phyloP scores from a whole-genome alignment of 2,329 filamentous ascomycete species.

The Verticillium dahliae region DNA sequence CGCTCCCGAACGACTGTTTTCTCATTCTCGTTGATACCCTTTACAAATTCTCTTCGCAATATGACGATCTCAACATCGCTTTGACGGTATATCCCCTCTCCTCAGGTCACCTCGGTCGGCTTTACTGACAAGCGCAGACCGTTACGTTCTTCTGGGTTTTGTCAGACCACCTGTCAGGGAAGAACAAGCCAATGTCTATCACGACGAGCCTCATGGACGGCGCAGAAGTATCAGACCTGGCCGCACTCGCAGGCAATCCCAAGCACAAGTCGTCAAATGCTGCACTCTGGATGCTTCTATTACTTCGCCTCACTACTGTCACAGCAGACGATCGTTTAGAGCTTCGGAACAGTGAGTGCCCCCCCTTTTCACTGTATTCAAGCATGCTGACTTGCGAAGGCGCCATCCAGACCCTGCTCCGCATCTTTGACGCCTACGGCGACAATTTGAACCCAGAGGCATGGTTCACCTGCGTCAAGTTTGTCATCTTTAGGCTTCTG shows the following conservation, averaged over 20 bases:
- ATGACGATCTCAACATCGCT: conserved; percentile 90
- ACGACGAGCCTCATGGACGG: conserved; percentile 49
- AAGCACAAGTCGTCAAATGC: conserved; percentile 59
- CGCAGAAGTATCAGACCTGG: conserved; percentile 43
- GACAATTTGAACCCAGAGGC: conserved; percentile 70
- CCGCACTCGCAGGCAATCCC: conserved; percentile 38
- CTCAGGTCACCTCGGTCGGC: conserved; percentile 5
- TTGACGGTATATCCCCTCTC: conserved; percentile 59
- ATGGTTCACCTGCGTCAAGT: conserved; percentile 78
- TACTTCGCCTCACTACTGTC: conserved; percentile 64
- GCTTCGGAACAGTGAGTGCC: conserved; percentile 61
- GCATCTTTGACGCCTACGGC: conserved; percentile 88
- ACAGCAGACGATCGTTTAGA: conserved; percentile 68
- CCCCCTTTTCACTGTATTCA: background rate
- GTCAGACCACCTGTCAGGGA: conserved; percentile 73
- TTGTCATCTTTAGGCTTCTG: conserved; percentile 73
- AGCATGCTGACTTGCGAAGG: conserved; percentile 26
- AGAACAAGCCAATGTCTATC: conserved; percentile 51
- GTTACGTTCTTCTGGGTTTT: conserved; percentile 96
- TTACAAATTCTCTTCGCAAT: conserved; percentile 81
- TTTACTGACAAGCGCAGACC: conserved; percentile 43
- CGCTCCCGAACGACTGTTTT: conserved; percentile 65
- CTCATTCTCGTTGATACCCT: conserved; percentile 78
- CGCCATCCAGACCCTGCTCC: conserved; percentile 81
- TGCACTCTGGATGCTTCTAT: conserved; percentile 71